Evolutionary conservation across 306 rosid genomes (phyloP).

Genomic region (Prunus padus): DNA sequence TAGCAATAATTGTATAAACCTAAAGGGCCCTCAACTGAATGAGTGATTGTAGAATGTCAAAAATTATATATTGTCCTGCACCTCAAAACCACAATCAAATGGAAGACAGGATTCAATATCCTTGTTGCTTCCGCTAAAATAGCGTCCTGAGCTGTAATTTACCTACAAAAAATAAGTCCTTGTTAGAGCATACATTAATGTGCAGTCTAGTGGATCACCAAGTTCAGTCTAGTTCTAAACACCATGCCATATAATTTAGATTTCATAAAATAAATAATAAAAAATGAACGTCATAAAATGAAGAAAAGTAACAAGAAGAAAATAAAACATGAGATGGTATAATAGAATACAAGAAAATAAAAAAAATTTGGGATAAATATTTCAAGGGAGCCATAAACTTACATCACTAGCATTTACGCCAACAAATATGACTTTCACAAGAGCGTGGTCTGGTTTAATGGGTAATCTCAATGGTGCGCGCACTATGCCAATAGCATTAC

Average conservation of each 20-base stretch:
- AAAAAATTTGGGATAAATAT: slow-evolving; percentile 5
- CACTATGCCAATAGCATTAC: slow-evolving; percentile 69
- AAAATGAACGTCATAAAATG: not conserved
- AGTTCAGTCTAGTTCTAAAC: not conserved
- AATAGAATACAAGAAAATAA: not conserved
- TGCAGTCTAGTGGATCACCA: slow-evolving; percentile 2
- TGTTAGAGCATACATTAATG: slow-evolving; percentile 25
- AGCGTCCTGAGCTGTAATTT: slow-evolving; percentile 93
- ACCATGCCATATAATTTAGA: not conserved
- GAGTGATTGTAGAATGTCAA: not conserved
- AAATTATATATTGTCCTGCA: slow-evolving; percentile 27
- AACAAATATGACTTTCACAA: slow-evolving; percentile 83
- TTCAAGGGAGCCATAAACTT: slow-evolving; percentile 43
- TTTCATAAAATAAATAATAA: not conserved
- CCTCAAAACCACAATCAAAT: slow-evolving; percentile 99
- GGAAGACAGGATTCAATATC: slow-evolving; percentile 67
- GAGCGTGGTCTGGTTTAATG: slow-evolving; percentile 58
- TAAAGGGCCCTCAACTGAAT: not conserved
- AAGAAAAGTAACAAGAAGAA: not conserved
- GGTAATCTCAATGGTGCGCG: slow-evolving; percentile 72
- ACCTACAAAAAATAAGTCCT: slow-evolving; percentile 52
- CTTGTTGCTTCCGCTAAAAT: slow-evolving; percentile 57
- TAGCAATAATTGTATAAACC: not conserved
- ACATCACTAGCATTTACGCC: slow-evolving; percentile 99
- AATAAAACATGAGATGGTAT: not conserved